Evolutionary conservation across 805 yeast species (phyloP), one percentile per base, ranked within the genome.

Genomic region (Sungouiella blattae): DNA sequence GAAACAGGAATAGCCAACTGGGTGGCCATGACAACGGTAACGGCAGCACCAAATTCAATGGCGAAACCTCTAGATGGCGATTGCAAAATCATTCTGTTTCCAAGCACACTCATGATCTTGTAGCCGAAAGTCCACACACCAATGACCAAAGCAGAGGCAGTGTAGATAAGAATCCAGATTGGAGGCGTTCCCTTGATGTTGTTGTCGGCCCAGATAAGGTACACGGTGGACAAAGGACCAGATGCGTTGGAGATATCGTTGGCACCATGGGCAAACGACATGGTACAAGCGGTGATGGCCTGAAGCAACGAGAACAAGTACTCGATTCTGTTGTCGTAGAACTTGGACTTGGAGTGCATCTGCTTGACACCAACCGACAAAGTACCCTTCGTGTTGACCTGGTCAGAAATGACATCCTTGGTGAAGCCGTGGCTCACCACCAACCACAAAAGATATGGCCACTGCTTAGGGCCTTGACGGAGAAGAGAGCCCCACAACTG

Each of bases 221-320:
- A 83, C 15, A 82, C 73, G 11, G 87, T 71, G 29, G 87, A 64
- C 47, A 80, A 67, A 22, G 91, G 89, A 46, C 87, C 89, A 21
- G 84, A 74, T 25, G 91, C 88, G 49, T 83, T 83, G 32, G 87
- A 73, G 43, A 83, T 80, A 61, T 83, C 91, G 53, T 83, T 83
- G 26, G 91, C 80, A 37, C 91, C 91, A 53, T 83, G 91, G 5
- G 89, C 86, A 58, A 83, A 81, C 2, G 89, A 82, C 82, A 82
- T 81, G 33, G 87, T 82, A 47, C 79, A 73, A 11, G 91, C 89
- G 27, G 89, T 82, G 43, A 82, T 59, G 34, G 78, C 80, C 60
- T 83, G 91, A 36, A 81, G 63, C 43, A 81, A 64, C 3, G 89
- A 76, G 56, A 75, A 83, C 44, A 83, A 58, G 56, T 71, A 79